Base-by-base conservation (phyloP, 495 filamentous ascomycete genomes). In the Glutinoglossum americanum region DNA sequence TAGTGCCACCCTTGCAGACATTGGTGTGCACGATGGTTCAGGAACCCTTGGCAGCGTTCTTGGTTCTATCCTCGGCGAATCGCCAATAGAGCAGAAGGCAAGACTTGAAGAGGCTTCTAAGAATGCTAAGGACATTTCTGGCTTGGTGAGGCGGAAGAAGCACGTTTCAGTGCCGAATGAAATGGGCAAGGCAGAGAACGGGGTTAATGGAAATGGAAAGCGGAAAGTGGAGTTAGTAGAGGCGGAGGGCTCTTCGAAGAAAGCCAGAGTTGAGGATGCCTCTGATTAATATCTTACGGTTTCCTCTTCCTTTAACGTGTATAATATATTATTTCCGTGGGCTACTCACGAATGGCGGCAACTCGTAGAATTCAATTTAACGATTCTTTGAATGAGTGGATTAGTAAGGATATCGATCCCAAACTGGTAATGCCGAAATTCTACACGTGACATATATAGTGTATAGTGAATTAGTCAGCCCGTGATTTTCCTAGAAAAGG, bases 41-140 rank as follows among this genome's bases (percentile, higher is more conserved):
- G 63, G 69, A n/a, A 64, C 73, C 19, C 67, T 86, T 19, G 71
- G 74, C 55, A 82, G 87, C n/a, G 72, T 93, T 25, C 72, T 94
- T 8, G 86, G 85, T 27, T 75, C 80, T 27, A 77, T 87, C 21
- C 69, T 90, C 0, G 87, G 84, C 28, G 79, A 85, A 60, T 76
- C 81, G 3, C 68, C 75, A 13, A 70, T 70, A 8, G 73, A 81
- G 57, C 76, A 83, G 60, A 76, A 79, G 60, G 80, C 80, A 15
- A 71, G 79, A 48, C 71, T 93, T 28, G 82, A 87, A 58, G 84
- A 89, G 62, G 89, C 81, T 39, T 83, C 82, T 60, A 84, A 83
- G 67, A 74, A 71, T 23, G 92, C 92, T 17, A 94, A 77, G 51
- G 93, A 98, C 64, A 68, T 98, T n/a, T 83, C 82, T 1, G 79